phyloP scores from a whole-genome alignment of 2,329 filamentous ascomycete species.

The Esteya vermicola region DNA sequence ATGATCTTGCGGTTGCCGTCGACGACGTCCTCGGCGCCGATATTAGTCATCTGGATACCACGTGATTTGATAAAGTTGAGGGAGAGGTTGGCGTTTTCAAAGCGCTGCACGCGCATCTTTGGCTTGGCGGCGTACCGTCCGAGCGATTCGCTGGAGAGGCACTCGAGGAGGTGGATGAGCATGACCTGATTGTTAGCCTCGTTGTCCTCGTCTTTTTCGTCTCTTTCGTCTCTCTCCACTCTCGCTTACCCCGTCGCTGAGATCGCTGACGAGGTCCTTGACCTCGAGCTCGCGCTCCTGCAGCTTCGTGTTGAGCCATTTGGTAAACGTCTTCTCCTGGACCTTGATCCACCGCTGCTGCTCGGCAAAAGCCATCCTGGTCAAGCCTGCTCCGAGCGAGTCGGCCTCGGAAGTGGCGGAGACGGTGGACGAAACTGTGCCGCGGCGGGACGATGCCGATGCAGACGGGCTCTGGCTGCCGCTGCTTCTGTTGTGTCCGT shows the following conservation, averaged over 20 bases:
- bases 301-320: constrained; percentile 98
- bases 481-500: no score
- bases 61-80: constrained; percentile 75
- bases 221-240: background rate
- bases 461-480: constrained; percentile 4
- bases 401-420: background rate
- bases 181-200: constrained; percentile 48
- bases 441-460: constrained; percentile 4
- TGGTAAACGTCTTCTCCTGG: constrained; percentile 98
- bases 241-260: constrained; percentile 76
- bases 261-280: constrained; percentile 73
- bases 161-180: constrained; percentile 93
- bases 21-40: constrained; percentile 94
- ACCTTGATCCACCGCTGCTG: constrained; percentile 61
- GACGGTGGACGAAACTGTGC: constrained; percentile 6
- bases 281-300: constrained; percentile 64
- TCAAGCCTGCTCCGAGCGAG: constrained; percentile 26
- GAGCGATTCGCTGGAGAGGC: constrained; percentile 84
- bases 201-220: background rate
- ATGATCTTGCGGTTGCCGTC: constrained; percentile 98
- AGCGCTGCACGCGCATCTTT: constrained; percentile 88
- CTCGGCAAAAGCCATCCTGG: constrained; percentile 49
- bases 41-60: constrained; percentile 95
- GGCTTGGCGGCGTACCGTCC: constrained; percentile 94
- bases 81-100: constrained; percentile 95